Evolutionary conservation across 202 grass and related monocot genomes (phyloP).

Genomic region (Saccharum hybrid): DNA sequence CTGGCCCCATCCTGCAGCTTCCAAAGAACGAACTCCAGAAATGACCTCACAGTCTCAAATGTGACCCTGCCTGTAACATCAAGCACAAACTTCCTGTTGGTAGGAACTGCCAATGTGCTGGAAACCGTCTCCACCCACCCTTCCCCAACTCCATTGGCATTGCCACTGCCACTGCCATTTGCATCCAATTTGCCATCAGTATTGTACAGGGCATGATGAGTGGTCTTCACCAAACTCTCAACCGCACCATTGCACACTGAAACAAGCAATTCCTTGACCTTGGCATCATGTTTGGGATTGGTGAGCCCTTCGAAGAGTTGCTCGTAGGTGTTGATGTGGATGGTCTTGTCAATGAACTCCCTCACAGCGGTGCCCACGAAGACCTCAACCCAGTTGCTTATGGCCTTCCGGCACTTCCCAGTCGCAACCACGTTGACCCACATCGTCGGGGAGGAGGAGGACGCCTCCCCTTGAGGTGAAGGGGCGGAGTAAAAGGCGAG

Average conservation of each 20-base stretch:
- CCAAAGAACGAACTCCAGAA: slow-evolving; percentile 86
- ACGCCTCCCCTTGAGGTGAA: slow-evolving; percentile 17
- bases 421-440: slow-evolving; percentile 72
- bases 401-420: slow-evolving; percentile 54
- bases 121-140: slow-evolving; percentile 73
- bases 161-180: slow-evolving; percentile 5
- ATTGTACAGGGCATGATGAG: slow-evolving; percentile 64
- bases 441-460: slow-evolving; percentile 42
- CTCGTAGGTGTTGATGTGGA: slow-evolving; percentile 94
- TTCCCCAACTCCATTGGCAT: slow-evolving; percentile 24
- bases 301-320: slow-evolving; percentile 89
- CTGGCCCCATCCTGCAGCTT: slow-evolving; percentile 59
- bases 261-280: slow-evolving; percentile 79
- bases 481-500: slow-evolving; percentile 51
- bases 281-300: slow-evolving; percentile 71
- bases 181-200: slow-evolving; percentile 17
- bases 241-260: slow-evolving; percentile 77
- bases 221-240: slow-evolving; percentile 88
- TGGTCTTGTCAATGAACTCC: slow-evolving; percentile 92
- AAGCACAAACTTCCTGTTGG: slow-evolving; percentile 81
- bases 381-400: slow-evolving; percentile 59
- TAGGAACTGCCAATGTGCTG: slow-evolving; percentile 69
- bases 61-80: slow-evolving; percentile 93
- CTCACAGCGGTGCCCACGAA: slow-evolving; percentile 75
- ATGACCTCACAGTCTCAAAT: slow-evolving; percentile 89